phyloP scores from a whole-genome alignment of 2,329 filamentous ascomycete genomes.

The Aspergillus sp. region DNA sequence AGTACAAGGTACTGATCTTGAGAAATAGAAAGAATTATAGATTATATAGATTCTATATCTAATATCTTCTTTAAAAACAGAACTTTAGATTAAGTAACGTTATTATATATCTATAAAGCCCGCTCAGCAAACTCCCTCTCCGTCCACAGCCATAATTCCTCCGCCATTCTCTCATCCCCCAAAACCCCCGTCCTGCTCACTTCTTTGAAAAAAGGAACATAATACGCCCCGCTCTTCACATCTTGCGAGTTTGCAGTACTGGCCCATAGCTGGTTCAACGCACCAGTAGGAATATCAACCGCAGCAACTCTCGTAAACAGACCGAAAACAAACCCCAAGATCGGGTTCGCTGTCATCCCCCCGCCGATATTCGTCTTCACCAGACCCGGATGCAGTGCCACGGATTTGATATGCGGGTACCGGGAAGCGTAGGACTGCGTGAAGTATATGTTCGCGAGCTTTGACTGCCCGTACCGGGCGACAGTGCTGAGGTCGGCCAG shows the following conservation, averaged over 20 bases:
- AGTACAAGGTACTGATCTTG: too few species aligned
- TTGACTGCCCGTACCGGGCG: conserved; percentile 49
- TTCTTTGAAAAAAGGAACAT: conserved; percentile 34
- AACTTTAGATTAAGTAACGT: too few species aligned
- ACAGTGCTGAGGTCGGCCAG: conserved; percentile 33
- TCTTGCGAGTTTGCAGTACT: conserved; percentile 9
- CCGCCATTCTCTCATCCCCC: background rate
- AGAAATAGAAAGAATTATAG: too few species aligned
- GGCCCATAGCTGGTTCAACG: conserved; percentile 4
- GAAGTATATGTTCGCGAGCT: conserved; percentile 53
- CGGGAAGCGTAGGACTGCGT: conserved; percentile 41
- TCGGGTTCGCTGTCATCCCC: background rate
- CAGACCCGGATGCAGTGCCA: conserved; percentile 51
- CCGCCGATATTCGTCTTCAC: conserved; percentile 38
- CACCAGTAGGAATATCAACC: background rate
- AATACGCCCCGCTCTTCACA: conserved; percentile 46
- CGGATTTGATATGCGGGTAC: conserved; percentile 47
- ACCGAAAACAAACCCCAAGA: background rate
- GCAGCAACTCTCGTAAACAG: conserved; percentile 2
- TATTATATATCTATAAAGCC: too few species aligned
- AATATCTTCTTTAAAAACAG: too few species aligned
- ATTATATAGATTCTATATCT: too few species aligned
- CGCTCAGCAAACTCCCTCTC: background rate
- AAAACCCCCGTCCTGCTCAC: background rate
- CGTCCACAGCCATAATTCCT: background rate